Percentiles rank a stretch among this genome's conserved stretches.
Conservation (phyloP, 1,284 basidiomycete species). For the Cutaneotrichosporon spelunceum region DNA sequence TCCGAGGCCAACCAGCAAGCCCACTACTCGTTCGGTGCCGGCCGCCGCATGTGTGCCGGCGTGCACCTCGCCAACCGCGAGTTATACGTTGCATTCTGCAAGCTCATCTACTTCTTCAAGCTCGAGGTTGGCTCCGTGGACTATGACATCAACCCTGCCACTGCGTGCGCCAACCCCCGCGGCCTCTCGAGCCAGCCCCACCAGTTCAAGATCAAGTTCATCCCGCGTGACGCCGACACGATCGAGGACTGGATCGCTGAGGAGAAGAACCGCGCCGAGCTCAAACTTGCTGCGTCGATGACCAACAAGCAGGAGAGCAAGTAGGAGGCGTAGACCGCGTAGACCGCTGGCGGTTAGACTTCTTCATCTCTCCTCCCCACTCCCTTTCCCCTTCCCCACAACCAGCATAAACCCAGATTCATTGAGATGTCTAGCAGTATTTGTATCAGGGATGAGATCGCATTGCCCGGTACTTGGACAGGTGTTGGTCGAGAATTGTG, state of each 20-base stretch:
- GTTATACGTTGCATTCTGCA: conserved; percentile 23
- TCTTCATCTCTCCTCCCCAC: not conserved
- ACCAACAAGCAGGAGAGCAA: conserved; percentile 1
- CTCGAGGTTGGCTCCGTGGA: conserved; percentile 17
- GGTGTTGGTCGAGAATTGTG: too few species aligned
- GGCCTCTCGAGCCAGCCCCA: conserved; percentile 12
- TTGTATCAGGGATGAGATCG: not conserved
- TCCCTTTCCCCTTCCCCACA: not conserved
- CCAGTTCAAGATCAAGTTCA: conserved; percentile 23
- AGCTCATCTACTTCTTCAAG: conserved; percentile 27
- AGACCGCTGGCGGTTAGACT: too few species aligned
- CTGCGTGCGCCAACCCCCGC: conserved; percentile 17
- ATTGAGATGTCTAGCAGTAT: not conserved
- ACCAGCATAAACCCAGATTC: not conserved
- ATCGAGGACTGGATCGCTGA: conserved; percentile 25
- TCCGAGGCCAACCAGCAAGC: conserved; percentile 13
- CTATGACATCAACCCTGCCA: conserved; percentile 23
- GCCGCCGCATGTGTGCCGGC: conserved; percentile 27
- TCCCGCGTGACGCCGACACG: conserved; percentile 21
- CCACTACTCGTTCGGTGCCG: conserved; percentile 27
- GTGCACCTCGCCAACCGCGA: conserved; percentile 28
- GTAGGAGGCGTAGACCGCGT: too few species aligned
- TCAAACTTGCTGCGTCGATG: conserved; percentile 16
- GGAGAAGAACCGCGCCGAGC: conserved; percentile 22
- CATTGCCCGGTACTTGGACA: not conserved